Percentiles rank a stretch among this genome's conserved stretches.
Evolutionary conservation across 2,329 filamentous ascomycete genomes (phyloP).

Genomic region (Aspergillus sp.): DNA sequence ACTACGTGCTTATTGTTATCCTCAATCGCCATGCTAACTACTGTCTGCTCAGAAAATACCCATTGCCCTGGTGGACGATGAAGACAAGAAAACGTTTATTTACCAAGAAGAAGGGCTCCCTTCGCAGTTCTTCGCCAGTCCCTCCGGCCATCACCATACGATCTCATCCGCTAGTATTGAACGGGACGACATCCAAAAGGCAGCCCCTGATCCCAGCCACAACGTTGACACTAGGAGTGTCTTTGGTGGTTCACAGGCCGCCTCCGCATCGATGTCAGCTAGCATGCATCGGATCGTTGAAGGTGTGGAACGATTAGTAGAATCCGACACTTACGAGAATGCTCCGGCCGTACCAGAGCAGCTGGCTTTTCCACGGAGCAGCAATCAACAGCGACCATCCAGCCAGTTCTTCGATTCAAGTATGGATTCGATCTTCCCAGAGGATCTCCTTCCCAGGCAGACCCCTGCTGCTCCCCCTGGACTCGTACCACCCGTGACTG

Average conservation of each 20-base stretch:
- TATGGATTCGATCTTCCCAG: constrained; percentile 25
- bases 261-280: constrained; percentile 46
- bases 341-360: constrained; percentile 29
- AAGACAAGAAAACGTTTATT: constrained; percentile 50
- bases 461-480: constrained; percentile 39
- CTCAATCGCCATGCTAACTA: constrained; percentile 20
- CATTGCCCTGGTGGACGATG: constrained; percentile 49
- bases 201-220: constrained; percentile 27
- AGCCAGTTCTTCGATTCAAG: constrained; percentile 27
- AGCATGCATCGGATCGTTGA: constrained; percentile 45
- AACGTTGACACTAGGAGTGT: constrained; percentile 33
- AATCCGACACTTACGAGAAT: constrained; percentile 44
- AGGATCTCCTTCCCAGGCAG: constrained; percentile 24
- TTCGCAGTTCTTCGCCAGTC: constrained; percentile 52
- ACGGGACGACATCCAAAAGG: constrained; percentile 39
- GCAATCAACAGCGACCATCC: constrained; percentile 25
- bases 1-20: constrained; percentile 6
- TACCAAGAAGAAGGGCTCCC: constrained; percentile 57
- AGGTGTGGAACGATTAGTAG: constrained; percentile 41
- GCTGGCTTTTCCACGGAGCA: constrained; percentile 27
- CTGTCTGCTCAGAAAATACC: constrained; percentile 46
- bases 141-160: constrained; percentile 42
- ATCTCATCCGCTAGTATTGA: constrained; percentile 45
- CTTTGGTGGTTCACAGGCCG: constrained; percentile 49
- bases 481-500: constrained; percentile 28